Evolutionary conservation across 352 stramenopile species (phyloP).

Genomic region (Pilasporangium apinafurcum): DNA sequence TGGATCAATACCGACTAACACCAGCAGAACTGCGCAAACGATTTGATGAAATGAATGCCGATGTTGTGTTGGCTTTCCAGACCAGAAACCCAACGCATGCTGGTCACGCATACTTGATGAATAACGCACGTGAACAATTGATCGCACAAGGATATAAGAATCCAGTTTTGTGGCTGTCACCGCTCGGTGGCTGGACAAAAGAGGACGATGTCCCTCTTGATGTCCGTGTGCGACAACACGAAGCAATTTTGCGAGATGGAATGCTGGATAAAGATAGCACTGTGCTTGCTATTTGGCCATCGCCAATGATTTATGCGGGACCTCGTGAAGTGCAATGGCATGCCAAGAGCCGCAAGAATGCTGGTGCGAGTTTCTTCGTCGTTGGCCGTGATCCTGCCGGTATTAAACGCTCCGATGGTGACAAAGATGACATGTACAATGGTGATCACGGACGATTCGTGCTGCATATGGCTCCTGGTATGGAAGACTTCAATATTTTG

Average conservation of each 20-base stretch:
- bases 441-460: constrained; percentile 97
- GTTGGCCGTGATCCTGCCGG: constrained; percentile 96
- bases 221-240: constrained; percentile 96
- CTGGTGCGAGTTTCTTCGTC: constrained; percentile 97
- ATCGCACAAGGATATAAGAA: constrained; percentile 93
- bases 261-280: constrained; percentile 96
- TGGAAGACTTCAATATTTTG: constrained; percentile 93
- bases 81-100: constrained; percentile 97
- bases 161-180: constrained; percentile 95
- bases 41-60: constrained; percentile 93
- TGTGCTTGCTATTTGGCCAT: constrained; percentile 98
- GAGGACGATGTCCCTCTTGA: constrained; percentile 97
- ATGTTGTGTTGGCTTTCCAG: constrained; percentile 98
- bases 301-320: constrained; percentile 98
- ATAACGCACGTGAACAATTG: constrained; percentile 92
- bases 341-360: constrained; percentile 95
- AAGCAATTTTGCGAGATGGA: constrained; percentile 87
- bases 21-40: constrained; percentile 89
- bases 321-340: constrained; percentile 98
- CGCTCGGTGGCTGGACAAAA: constrained; percentile 97
- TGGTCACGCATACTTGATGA: constrained; percentile 98
- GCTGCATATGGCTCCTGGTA: constrained; percentile 93
- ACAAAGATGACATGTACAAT: constrained; percentile 95
- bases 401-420: constrained; percentile 95
- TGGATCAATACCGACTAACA: constrained; percentile 96